Percentiles rank a stretch among this genome's conserved stretches.
These are phyloP conservation scores for Chytriomyces hyalinus DNA, from an alignment of 192 early-diverging fungal species.

Conservation along the genomic window DNA sequence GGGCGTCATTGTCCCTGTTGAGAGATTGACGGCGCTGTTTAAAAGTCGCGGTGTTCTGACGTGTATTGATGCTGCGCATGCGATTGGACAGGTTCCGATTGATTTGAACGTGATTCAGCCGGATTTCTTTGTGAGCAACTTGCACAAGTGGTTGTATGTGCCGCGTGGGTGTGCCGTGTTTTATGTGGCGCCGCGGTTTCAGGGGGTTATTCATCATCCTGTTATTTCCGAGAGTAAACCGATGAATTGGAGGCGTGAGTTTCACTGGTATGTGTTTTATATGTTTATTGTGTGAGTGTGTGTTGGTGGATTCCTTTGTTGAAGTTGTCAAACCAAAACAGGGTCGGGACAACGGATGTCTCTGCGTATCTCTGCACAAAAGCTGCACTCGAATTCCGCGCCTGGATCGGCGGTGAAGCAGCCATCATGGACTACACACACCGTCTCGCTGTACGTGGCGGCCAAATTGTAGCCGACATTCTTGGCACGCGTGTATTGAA, in stretches of 20 bases:
- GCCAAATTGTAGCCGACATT: slow-evolving; percentile 60
- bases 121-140: slow-evolving; percentile 64
- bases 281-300: no score
- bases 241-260: slow-evolving; percentile 19
- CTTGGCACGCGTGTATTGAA: slow-evolving; percentile 56
- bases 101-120: slow-evolving; percentile 5
- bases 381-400: slow-evolving; percentile 56
- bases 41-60: slow-evolving; percentile 51
- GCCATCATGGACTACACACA: slow-evolving; percentile 62
- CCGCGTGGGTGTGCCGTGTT: slow-evolving; percentile 59
- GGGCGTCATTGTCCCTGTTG: slow-evolving; percentile 50
- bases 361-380: slow-evolving; percentile 40
- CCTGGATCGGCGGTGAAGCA: slow-evolving; percentile 64
- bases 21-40: slow-evolving; percentile 46
- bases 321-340: neutral
- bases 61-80: slow-evolving; percentile 71
- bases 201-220: slow-evolving; percentile 36
- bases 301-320: neutral
- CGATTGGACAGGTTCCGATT: slow-evolving; percentile 71
- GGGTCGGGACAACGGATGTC: slow-evolving; percentile 34
- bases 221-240: neutral
- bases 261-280: slow-evolving; percentile 11
- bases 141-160: slow-evolving; percentile 73
- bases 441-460: slow-evolving; percentile 60
- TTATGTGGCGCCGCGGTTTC: slow-evolving; percentile 57